A percentile compares a stretch with the other conserved stretches of the same genome.
Conservation (phyloP, 805 yeast species). For the Jamesozyma jinghongensis region DNA sequence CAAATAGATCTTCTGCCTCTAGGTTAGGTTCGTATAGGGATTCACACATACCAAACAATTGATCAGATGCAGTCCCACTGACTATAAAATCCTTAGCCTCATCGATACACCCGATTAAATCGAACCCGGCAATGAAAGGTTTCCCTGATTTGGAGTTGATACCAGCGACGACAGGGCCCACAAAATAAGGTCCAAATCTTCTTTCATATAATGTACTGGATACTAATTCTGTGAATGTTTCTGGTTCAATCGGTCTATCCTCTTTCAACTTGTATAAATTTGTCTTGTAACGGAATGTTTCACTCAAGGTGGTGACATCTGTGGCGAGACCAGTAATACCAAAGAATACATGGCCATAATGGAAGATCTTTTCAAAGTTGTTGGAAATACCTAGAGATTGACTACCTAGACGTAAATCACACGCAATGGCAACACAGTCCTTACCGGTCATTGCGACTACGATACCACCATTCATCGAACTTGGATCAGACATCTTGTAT, state of each 20-base stretch:
- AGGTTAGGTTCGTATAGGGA: conserved; percentile 86
- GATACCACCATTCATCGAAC: conserved; percentile 82
- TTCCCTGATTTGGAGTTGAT: conserved; percentile 68
- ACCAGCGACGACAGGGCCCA: conserved; percentile 96
- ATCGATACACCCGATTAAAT: conserved; percentile 93
- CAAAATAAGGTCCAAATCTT: conserved; percentile 93
- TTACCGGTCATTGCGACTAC: conserved; percentile 99
- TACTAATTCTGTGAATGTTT: conserved; percentile 84
- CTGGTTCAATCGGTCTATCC: conserved; percentile 87
- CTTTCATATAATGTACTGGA: conserved; percentile 83
- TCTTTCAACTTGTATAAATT: conserved; percentile 85
- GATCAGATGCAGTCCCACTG: conserved; percentile 94
- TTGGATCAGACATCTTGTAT: conserved; percentile 58
- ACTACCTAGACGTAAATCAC: conserved; percentile 87
- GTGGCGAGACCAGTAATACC: conserved; percentile 95
- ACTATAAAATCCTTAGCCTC: conserved; percentile 91
- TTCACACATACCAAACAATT: conserved; percentile 97
- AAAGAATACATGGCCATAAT: conserved; percentile 73
- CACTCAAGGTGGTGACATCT: conserved; percentile 81
- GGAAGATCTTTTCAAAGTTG: conserved; percentile 87
- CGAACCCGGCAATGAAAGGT: conserved; percentile 94
- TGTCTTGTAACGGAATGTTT: conserved; percentile 72
- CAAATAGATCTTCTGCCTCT: conserved; percentile 92
- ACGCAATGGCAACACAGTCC: conserved; percentile 96
- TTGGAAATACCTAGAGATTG: conserved; percentile 89